Conservation (phyloP, 192 early-diverging fungal genomes). For the Coemansia sp. region DNA sequence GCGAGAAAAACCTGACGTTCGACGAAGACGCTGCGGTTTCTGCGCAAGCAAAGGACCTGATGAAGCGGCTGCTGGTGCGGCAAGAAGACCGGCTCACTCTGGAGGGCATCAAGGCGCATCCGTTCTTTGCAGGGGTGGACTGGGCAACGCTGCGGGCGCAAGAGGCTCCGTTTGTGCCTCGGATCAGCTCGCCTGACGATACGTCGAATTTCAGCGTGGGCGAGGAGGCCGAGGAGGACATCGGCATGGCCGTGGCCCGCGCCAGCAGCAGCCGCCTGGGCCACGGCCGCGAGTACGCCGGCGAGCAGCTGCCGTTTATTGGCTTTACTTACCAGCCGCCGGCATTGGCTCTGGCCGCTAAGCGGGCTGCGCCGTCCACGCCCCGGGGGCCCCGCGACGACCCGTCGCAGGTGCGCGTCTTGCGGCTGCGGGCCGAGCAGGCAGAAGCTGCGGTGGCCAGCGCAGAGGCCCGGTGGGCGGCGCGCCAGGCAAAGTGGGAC, state of each 20-base stretch:
- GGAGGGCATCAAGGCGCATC: constrained; percentile 63
- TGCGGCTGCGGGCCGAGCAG: constrained; percentile 32
- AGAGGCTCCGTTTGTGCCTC: constrained; percentile 81
- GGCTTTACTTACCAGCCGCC: constrained; percentile 71
- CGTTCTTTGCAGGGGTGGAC: constrained; percentile 66
- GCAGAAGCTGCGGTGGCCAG: constrained; percentile 20
- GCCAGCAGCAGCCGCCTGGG: constrained; percentile 51
- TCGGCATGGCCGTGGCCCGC: constrained; percentile 46
- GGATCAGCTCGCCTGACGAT: constrained; percentile 82
- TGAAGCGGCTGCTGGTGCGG: constrained; percentile 68
- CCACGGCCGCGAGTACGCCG: constrained; percentile 63
- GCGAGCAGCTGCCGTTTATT: constrained; percentile 80
- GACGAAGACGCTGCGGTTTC: constrained; percentile 61
- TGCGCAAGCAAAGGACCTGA: constrained; percentile 67
- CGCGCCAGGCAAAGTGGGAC: constrained; percentile 32
- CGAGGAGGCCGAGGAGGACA: constrained; percentile 65
- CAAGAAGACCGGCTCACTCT: constrained; percentile 70
- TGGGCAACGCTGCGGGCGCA: constrained; percentile 57
- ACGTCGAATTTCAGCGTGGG: constrained; percentile 85
- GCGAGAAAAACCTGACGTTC: constrained; percentile 69
- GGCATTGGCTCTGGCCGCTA: constrained; percentile 8
- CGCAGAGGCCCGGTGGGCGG: constrained; percentile 9
- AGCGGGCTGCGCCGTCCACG: constrained; percentile 8
- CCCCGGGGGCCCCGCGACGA: constrained; percentile 41
- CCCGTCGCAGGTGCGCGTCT: constrained; percentile 20